Percentiles rank a stretch among this genome's conserved stretches.
Evolutionary conservation across 345 rosid species (phyloP).

Genomic region (Acer negundo): DNA sequence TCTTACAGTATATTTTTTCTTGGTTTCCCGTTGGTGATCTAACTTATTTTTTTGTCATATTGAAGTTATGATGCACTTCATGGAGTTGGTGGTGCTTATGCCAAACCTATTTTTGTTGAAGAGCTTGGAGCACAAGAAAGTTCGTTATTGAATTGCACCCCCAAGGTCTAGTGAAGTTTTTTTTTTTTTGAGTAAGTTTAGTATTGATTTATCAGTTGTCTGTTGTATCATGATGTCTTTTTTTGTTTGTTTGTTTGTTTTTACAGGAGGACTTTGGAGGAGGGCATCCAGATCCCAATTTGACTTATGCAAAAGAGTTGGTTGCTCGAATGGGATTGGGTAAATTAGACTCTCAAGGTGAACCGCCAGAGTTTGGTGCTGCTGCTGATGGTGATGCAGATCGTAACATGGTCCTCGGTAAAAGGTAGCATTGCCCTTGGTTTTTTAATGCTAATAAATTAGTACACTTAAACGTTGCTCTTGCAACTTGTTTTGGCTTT

Average conservation of each 20-base stretch:
- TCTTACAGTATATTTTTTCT: too few relatives aligned
- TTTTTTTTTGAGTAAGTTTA: constrained; percentile 8
- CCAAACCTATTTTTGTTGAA: constrained; percentile 88
- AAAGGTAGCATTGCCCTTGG: constrained; percentile 54
- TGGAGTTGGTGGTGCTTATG: constrained; percentile 99
- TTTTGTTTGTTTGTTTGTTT: constrained; percentile 12
- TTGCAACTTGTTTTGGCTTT: constrained; percentile 18
- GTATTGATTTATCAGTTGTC: constrained; percentile 7
- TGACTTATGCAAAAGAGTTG: constrained; percentile 97
- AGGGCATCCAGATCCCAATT: constrained; percentile 98
- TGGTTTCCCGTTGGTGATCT: constrained; percentile 13
- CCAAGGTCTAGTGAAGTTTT: constrained; percentile 61
- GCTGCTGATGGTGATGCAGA: constrained; percentile 99
- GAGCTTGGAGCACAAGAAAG: constrained; percentile 91
- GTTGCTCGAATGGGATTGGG: constrained; percentile 95
- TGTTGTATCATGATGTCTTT: not conserved
- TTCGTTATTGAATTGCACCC: constrained; percentile 84
- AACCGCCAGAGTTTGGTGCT: constrained; percentile 98
- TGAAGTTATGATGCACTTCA: constrained; percentile 91
- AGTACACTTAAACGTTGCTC: constrained; percentile 1
- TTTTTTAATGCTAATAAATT: constrained; percentile 6
- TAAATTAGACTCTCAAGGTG: constrained; percentile 64
- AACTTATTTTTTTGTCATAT: constrained; percentile 21
- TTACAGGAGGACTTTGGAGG: constrained; percentile 98
- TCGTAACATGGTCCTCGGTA: constrained; percentile 98